Evolutionary conservation across 75 land plant species (phyloP).

Genomic region (Pinus albicaulis): DNA sequence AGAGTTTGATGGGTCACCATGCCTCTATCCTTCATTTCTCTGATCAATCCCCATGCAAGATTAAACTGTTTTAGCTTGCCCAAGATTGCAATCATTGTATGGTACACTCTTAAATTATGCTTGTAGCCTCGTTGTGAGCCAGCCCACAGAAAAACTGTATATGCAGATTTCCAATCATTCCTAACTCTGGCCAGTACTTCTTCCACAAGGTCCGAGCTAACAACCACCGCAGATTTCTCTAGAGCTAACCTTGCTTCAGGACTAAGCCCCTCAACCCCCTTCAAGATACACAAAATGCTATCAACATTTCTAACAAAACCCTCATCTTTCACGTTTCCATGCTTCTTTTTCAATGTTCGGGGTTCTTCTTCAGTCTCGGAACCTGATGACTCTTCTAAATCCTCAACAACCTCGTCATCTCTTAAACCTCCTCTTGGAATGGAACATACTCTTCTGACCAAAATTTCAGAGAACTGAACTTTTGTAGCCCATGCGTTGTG

Average conservation of each 20-base stretch:
- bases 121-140: constrained; percentile 38
- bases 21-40: constrained; percentile 35
- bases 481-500: no score
- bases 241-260: constrained; percentile 22
- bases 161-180: constrained; percentile 47
- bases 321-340: no score
- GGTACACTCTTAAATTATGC: constrained; percentile 35
- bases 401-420: no score
- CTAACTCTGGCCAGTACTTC: constrained; percentile 37
- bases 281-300: constrained; percentile 1
- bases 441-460: no score
- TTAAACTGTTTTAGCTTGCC: constrained; percentile 45
- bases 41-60: constrained; percentile 39
- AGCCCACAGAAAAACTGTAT: constrained; percentile 59
- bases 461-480: no score
- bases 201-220: constrained; percentile 32
- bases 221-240: constrained; percentile 23
- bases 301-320: no score
- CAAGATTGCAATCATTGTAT: constrained; percentile 55
- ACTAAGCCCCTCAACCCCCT: neutral
- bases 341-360: no score
- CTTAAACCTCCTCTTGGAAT: no score
- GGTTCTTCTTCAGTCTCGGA: no score
- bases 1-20: constrained; percentile 43
- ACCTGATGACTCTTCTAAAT: no score